These are phyloP conservation scores for Pichia rugopelliculosa DNA, from an alignment of 805 yeast genomes.

Conservation along the genomic window DNA sequence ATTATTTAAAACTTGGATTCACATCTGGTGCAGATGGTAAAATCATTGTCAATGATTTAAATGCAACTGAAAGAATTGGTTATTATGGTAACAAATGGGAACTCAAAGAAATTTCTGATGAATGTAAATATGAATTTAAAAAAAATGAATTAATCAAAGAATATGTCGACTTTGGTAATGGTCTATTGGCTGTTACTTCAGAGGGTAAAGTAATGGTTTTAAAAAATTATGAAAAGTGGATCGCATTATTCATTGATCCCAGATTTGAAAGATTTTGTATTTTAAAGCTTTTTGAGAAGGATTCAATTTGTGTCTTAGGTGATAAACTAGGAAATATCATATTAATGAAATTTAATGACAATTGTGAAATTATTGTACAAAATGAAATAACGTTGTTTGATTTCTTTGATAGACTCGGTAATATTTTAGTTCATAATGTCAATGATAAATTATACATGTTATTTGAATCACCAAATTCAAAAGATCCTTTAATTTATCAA, in stretches of 20 bases:
- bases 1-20: slow-evolving; percentile 42
- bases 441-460: slow-evolving; percentile 32
- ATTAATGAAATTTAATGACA: slow-evolving; percentile 33
- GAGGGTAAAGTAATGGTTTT: slow-evolving; percentile 42
- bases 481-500: slow-evolving; percentile 41
- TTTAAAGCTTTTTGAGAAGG: slow-evolving; percentile 18
- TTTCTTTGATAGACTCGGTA: slow-evolving; percentile 38
- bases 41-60: slow-evolving; percentile 54
- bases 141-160: slow-evolving; percentile 57
- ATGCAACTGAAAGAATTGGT: slow-evolving; percentile 24
- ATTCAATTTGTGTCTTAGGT: slow-evolving; percentile 21
- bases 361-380: slow-evolving; percentile 26
- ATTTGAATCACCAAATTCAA: slow-evolving; percentile 63
- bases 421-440: slow-evolving; percentile 33
- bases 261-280: slow-evolving; percentile 24
- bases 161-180: slow-evolving; percentile 40
- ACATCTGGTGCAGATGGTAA: slow-evolving; percentile 96
- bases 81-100: slow-evolving; percentile 25
- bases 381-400: slow-evolving; percentile 22
- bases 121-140: slow-evolving; percentile 23
- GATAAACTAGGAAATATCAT: slow-evolving; percentile 37
- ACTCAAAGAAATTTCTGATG: slow-evolving; percentile 28
- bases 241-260: slow-evolving; percentile 19
- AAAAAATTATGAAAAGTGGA: slow-evolving; percentile 24
- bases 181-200: slow-evolving; percentile 51